A percentile compares a stretch with the other conserved stretches of the same genome.
Evolutionary conservation across 139 green algal genomes (phyloP).

Genomic region (Chlorella sorokiniana): DNA sequence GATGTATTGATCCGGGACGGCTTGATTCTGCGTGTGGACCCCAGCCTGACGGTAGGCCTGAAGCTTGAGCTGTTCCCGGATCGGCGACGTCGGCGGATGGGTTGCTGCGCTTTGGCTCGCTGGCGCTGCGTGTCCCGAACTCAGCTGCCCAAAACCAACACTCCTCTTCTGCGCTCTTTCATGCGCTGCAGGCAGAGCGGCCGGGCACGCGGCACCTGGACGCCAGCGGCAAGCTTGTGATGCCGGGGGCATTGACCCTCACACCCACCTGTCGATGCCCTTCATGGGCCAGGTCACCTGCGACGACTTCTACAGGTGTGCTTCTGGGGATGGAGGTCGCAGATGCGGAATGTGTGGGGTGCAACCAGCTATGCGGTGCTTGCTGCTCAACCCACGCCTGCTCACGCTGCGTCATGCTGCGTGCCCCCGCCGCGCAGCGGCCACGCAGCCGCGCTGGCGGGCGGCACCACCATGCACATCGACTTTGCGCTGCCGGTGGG

Average conservation of each 20-base stretch:
- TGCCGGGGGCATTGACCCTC: conserved; percentile 98
- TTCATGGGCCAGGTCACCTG: conserved; percentile 87
- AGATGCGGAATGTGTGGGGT: neutral
- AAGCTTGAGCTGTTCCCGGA: neutral
- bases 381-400: neutral
- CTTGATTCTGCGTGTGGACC: conserved; percentile 67
- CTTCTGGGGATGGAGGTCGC: neutral
- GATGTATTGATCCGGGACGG: conserved; percentile 88
- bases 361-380: neutral
- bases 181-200: conserved; percentile 16
- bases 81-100: too few species aligned
- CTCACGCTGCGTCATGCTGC: neutral
- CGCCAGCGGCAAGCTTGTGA: conserved; percentile 80
- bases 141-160: too few species aligned
- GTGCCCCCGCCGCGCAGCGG: conserved; percentile 56
- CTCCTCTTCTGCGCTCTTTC: neutral
- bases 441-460: conserved; percentile 85
- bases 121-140: neutral
- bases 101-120: neutral
- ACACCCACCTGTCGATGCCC: conserved; percentile 96
- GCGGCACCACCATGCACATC: conserved; percentile 96
- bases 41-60: conserved; percentile 56
- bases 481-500: conserved; percentile 93
- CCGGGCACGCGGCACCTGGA: conserved; percentile 65
- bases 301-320: conserved; percentile 74